Percentiles rank a stretch among this genome's conserved stretches.
Conservation (phyloP, 75 land plant species). For the Cunninghamia lanceolata region DNA sequence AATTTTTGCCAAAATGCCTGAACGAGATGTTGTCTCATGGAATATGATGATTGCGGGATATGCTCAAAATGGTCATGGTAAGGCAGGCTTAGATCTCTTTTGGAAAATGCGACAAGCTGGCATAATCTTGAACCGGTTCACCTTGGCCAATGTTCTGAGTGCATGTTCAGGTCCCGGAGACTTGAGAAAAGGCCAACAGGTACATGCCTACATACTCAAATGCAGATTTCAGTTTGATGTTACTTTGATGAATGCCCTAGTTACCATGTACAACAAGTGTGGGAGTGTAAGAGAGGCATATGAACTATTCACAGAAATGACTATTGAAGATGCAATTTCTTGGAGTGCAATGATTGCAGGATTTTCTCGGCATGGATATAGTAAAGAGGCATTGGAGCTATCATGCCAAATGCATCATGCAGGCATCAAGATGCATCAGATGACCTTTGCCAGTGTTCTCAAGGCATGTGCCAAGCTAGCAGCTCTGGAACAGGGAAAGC, state of each 20-base stretch:
- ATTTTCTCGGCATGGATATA: background rate
- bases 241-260: slow-evolving; percentile 8
- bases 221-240: background rate
- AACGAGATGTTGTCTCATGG: slow-evolving; percentile 67
- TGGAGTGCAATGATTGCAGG: slow-evolving; percentile 11
- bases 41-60: slow-evolving; percentile 38
- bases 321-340: background rate
- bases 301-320: background rate
- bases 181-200: slow-evolving; percentile 40
- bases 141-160: slow-evolving; percentile 61
- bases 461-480: background rate
- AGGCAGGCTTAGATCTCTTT: slow-evolving; percentile 48
- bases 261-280: slow-evolving; percentile 4
- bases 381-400: background rate
- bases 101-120: slow-evolving; percentile 30
- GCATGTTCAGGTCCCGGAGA: slow-evolving; percentile 61
- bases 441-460: background rate
- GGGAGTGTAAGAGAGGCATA: slow-evolving; percentile 3
- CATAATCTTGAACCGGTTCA: slow-evolving; percentile 48
- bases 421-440: background rate
- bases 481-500: background rate
- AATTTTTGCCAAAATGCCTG: slow-evolving; percentile 41
- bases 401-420: background rate
- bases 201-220: slow-evolving; percentile 4
- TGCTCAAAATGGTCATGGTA: slow-evolving; percentile 55